Percentiles rank a stretch among this genome's conserved stretches.
Conservation (phyloP, 805 yeast species). For the Lipomyces oligophaga region DNA sequence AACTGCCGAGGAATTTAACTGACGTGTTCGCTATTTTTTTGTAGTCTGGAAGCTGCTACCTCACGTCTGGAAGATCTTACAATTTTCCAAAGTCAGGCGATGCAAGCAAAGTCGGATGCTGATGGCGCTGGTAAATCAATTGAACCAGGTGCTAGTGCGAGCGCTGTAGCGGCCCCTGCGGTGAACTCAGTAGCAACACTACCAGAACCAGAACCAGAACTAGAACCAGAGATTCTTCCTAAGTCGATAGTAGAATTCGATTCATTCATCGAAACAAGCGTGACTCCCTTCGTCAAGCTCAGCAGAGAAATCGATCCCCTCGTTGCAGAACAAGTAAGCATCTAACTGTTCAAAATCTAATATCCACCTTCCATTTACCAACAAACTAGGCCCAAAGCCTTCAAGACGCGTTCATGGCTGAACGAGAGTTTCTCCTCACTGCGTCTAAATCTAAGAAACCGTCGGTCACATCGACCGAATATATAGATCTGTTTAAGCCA, state of each 20-base stretch:
- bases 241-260: constrained; percentile 43
- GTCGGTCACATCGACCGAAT: constrained; percentile 44
- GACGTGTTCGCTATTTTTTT: too few species aligned
- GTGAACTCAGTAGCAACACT: constrained; percentile 26
- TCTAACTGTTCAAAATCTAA: constrained; percentile 20
- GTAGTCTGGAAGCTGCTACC: constrained; percentile 84
- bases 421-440: constrained; percentile 55
- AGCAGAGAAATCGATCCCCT: constrained; percentile 55
- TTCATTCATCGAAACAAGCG: constrained; percentile 47
- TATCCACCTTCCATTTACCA: constrained; percentile 6
- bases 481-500: constrained; percentile 60
- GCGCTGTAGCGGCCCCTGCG: constrained; percentile 26
- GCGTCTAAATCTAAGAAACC: constrained; percentile 66
- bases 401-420: constrained; percentile 53
- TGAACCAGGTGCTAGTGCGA: constrained; percentile 21
- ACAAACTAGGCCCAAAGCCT: constrained; percentile 43
- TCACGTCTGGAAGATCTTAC: constrained; percentile 88
- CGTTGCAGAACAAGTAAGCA: constrained; percentile 58
- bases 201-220: too few species aligned
- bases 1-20: too few species aligned
- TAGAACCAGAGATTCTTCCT: constrained; percentile 22
- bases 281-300: constrained; percentile 56
- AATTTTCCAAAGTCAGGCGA: constrained; percentile 63
- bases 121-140: constrained; percentile 26
- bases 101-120: constrained; percentile 31